Percentiles rank a stretch among this genome's conserved stretches.
Evolutionary conservation across 768 basidiomycete genomes (phyloP).

Genomic region (Trametes elegans): DNA sequence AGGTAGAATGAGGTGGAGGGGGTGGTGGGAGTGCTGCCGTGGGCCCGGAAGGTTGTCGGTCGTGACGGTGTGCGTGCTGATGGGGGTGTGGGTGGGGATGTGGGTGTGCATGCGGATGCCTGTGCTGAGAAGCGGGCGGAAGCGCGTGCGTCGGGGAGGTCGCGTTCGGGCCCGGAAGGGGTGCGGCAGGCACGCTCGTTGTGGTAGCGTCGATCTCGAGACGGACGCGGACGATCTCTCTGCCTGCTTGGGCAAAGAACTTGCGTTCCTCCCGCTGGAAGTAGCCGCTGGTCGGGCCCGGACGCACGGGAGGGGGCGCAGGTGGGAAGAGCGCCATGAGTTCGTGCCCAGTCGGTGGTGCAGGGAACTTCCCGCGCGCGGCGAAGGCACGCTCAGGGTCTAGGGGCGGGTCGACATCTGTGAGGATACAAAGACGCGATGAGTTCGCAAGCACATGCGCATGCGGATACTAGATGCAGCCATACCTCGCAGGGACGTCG

Average conservation of each 20-base stretch:
- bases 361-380: conserved; percentile 58
- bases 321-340: conserved; percentile 85
- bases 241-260: conserved; percentile 77
- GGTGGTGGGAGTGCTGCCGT: conserved; percentile 8
- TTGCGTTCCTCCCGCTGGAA: conserved; percentile 77
- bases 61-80: conserved; percentile 4
- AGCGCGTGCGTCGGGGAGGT: conserved; percentile 1
- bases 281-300: conserved; percentile 67
- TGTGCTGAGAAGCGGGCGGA: background rate
- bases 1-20: conserved; percentile 16
- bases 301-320: conserved; percentile 58
- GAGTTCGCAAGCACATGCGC: background rate
- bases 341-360: conserved; percentile 78
- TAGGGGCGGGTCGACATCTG: conserved; percentile 66
- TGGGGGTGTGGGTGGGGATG: conserved; percentile 5
- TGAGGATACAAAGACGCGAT: conserved; percentile 1
- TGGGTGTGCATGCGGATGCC: background rate
- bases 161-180: background rate
- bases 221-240: conserved; percentile 72
- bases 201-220: conserved; percentile 60
- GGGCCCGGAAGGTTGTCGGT: background rate
- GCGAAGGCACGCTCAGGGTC: conserved; percentile 40
- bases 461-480: background rate
- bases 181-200: background rate
- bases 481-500: conserved; percentile 59